A percentile compares a stretch with the other conserved stretches of the same genome.
Conservation (phyloP, 139 green algal genomes). For the Pleodorina starrii region DNA sequence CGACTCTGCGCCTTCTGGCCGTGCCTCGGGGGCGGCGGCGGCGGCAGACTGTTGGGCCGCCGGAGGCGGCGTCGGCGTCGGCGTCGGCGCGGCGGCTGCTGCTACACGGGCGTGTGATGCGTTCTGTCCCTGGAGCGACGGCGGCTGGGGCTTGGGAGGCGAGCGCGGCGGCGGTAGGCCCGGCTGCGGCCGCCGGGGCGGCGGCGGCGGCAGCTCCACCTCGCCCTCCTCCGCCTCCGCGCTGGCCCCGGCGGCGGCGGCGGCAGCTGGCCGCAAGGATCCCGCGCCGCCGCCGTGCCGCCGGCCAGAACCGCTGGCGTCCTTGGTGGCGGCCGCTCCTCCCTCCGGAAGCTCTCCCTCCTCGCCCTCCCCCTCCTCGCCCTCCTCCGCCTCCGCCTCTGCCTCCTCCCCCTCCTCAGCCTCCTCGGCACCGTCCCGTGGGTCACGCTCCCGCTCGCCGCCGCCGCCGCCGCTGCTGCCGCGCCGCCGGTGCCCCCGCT, state of each 20-base stretch:
- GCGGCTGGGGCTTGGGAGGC: no score
- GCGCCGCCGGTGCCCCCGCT: not conserved
- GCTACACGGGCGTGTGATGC: no score
- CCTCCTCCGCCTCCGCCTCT: not conserved
- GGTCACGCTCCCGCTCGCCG: not conserved
- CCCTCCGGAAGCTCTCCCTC: not conserved
- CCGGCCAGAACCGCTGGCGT: no score
- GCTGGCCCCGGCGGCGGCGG: not conserved
- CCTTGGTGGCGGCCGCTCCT: not conserved
- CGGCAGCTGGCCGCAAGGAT: not conserved
- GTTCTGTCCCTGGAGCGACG: no score
- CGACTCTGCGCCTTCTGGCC: not conserved
- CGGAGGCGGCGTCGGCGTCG: no score
- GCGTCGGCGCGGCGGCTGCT: no score
- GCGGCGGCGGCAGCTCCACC: conserved; percentile 11
- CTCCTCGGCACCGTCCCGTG: no score
- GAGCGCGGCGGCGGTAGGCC: no score
- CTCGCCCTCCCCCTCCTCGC: conserved; percentile 1
- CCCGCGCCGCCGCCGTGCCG: not conserved
- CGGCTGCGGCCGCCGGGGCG: not conserved
- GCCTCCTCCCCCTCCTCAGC: not conserved
- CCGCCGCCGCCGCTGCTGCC: not conserved
- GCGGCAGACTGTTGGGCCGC: no score
- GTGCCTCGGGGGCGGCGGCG: not conserved
- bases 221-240: conserved; percentile 26